phyloP scores from a whole-genome alignment of 2,329 filamentous ascomycete species.

The Epichloe uncinata region DNA sequence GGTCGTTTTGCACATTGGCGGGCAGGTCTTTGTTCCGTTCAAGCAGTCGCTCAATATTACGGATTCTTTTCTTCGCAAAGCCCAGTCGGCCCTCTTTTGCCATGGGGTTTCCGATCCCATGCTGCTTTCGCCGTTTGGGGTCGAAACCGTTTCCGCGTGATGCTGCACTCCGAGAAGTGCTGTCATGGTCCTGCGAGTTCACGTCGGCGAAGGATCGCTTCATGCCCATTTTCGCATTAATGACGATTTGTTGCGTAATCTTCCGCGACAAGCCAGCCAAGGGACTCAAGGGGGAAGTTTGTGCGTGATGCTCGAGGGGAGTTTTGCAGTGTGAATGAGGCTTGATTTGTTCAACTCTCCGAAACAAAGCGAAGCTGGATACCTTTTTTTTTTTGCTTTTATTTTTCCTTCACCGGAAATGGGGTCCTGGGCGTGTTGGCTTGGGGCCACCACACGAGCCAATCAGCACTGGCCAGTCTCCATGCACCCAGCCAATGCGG shows the following conservation, averaged over 20 bases:
- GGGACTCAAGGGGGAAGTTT: background rate
- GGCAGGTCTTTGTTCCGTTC: conserved; percentile 49
- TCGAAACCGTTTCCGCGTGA: conserved; percentile 4
- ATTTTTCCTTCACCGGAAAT: background rate
- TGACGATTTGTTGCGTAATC: background rate
- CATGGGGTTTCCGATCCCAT: conserved; percentile 23
- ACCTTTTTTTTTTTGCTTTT: background rate
- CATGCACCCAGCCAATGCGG: background rate
- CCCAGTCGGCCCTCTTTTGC: conserved; percentile 37
- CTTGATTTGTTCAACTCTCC: background rate
- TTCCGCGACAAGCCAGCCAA: background rate
- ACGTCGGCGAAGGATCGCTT: conserved; percentile 20
- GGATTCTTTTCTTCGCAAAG: conserved; percentile 57
- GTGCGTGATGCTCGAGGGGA: background rate
- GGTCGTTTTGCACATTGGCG: conserved; percentile 51
- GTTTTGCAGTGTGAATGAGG: background rate
- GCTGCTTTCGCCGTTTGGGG: conserved; percentile 22
- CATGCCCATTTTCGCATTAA: conserved; percentile 14
- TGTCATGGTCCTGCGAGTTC: conserved; percentile 7
- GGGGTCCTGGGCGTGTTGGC: background rate
- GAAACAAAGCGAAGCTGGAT: background rate
- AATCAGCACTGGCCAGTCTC: background rate
- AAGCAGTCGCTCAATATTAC: conserved; percentile 55
- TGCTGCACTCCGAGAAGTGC: background rate
- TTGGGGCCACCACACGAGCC: background rate